Evolutionary conservation across 768 basidiomycete genomes (phyloP).

Genomic region (Chalciporus pseudorubinellus): DNA sequence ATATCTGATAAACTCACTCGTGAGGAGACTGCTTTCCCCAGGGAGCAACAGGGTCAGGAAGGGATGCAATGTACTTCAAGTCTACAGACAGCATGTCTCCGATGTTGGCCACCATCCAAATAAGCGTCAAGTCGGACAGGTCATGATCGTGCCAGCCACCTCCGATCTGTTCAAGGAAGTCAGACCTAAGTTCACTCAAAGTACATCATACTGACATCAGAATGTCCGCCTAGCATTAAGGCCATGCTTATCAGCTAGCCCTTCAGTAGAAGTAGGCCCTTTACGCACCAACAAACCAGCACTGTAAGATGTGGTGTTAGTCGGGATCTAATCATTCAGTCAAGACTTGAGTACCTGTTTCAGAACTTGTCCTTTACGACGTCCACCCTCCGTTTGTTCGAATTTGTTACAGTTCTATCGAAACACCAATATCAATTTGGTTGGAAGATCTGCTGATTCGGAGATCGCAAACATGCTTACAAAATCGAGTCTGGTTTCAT

Average conservation of each 20-base stretch:
- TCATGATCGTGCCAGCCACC: constrained; percentile 71
- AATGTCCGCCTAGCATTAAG: constrained; percentile 27
- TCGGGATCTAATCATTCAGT: background rate
- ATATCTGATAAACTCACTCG: constrained; percentile 43
- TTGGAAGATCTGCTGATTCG: background rate
- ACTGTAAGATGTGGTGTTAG: constrained; percentile 36
- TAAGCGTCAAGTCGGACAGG: constrained; percentile 59
- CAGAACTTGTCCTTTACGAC: constrained; percentile 53
- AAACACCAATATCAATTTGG: background rate
- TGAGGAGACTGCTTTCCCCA: constrained; percentile 68
- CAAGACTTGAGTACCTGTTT: constrained; percentile 53
- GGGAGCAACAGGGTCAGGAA: constrained; percentile 48
- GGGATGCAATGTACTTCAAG: constrained; percentile 46
- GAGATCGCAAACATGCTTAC: constrained; percentile 37
- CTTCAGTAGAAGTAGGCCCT: background rate
- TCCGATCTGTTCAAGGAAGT: constrained; percentile 47
- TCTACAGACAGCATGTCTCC: constrained; percentile 57
- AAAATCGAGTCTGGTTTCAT: constrained; percentile 67
- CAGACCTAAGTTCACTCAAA: background rate
- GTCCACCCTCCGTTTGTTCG: constrained; percentile 52
- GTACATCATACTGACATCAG: constrained; percentile 14
- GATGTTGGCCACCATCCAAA: constrained; percentile 65
- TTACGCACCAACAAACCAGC: constrained; percentile 66
- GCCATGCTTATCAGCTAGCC: constrained; percentile 3
- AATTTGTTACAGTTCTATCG: constrained; percentile 61